Evolutionary conservation across 306 rosid genomes (phyloP), one percentile per base, ranked within the genome.

Genomic region (Rubus idaeus): DNA sequence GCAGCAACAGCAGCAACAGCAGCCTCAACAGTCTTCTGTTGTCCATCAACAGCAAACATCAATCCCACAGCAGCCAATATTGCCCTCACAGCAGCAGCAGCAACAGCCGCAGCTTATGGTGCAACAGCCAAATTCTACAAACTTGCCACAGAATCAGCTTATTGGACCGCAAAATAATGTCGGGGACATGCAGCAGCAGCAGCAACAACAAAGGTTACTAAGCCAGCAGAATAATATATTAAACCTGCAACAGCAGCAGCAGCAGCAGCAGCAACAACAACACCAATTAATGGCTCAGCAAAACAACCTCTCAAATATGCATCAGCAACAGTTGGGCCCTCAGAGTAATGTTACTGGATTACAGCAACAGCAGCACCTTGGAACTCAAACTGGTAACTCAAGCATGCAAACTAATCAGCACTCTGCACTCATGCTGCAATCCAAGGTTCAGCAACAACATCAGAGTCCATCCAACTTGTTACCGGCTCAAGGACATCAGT

Each of bases 1-100:
- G 84, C 96, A 87, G 84, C 98, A 84, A 46, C 96, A 87, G 70
- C 98, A 87, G 84, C 98, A 84, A 46, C 96, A 87, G 70, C 98
- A 89, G 76, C 87, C 89, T 71, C 97, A 86, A 79, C 96, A 86
- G 81, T 55, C 82, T 58, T 74, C 95, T 78, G 80, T 63, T 79
- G 77, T 81, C 72, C 90, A 91, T 82, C 97, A 88, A 77, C 97
- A 89, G 83, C 90, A 86, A 84, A 77, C 91, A 75, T 39, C 90
- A 72, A 71, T 85, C 84, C 51, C 85, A 56, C 98, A 88, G 79
- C 97, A 85, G 78, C 41, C 87, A 75, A 85, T 80, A 57, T 63
- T 89, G 80, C 78, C 91, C 66, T 67, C 78, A 47, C 97, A 91
- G 44, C 91, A 89, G 79, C 97, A 89, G 64, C 97, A 89, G 67